Percentiles rank a stretch among this genome's conserved stretches.
These are phyloP conservation scores for Candida jianshihensis DNA, from an alignment of 805 yeast genomes.

Conservation along the genomic window DNA sequence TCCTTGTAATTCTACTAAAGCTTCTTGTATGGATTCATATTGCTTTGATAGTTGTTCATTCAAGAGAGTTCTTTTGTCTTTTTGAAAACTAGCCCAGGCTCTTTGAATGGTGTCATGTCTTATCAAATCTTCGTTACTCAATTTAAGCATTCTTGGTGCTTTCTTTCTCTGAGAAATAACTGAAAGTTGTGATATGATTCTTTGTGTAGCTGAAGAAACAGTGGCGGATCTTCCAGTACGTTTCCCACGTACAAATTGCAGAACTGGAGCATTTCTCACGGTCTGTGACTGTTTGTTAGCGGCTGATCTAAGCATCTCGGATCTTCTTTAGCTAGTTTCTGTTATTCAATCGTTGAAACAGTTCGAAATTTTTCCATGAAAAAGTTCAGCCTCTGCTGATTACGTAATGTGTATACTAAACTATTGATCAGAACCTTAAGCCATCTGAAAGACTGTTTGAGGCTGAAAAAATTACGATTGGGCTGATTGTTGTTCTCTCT, in stretches of 20 bases:
- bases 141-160: conserved; percentile 74
- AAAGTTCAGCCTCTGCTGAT: no score
- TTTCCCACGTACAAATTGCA: conserved; percentile 38
- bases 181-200: conserved; percentile 50
- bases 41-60: conserved; percentile 47
- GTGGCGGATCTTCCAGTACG: conserved; percentile 35
- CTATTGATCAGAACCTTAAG: no score
- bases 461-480: no score
- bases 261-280: conserved; percentile 2
- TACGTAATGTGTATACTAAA: no score
- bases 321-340: no score
- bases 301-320: conserved; percentile 1
- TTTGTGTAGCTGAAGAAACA: conserved; percentile 40
- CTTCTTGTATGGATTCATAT: conserved; percentile 55
- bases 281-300: neutral
- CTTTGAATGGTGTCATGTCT: conserved; percentile 76
- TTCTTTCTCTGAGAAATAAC: conserved; percentile 83
- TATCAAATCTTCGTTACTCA: conserved; percentile 72
- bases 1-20: conserved; percentile 61
- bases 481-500: no score
- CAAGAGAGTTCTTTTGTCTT: conserved; percentile 39
- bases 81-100: conserved; percentile 70
- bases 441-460: no score
- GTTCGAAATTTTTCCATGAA: no score
- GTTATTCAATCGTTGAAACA: no score